These are phyloP conservation scores for Paramecium sexaurelia DNA, from an alignment of 73 alveolate species.

Conservation along the genomic window DNA sequence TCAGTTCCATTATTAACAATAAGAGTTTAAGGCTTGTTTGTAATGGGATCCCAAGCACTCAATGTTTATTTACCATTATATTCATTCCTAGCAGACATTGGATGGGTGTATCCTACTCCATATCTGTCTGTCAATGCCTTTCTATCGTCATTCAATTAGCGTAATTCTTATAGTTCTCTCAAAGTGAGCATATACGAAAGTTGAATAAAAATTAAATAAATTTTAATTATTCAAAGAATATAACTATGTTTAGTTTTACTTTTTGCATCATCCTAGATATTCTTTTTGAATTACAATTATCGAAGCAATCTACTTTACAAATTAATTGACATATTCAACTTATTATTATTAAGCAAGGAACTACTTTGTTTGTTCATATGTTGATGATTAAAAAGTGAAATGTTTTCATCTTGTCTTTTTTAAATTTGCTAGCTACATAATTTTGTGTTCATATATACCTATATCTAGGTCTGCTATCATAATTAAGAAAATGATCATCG, in stretches of 20 bases:
- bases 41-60: background rate
- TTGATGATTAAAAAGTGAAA: background rate
- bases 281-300: background rate
- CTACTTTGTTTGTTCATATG: background rate
- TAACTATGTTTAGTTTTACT: background rate
- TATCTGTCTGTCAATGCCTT: conserved; percentile 21
- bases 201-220: background rate
- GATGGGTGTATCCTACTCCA: background rate
- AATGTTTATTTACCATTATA: background rate
- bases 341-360: background rate
- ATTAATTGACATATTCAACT: background rate
- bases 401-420: background rate
- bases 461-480: background rate
- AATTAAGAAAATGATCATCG: background rate
- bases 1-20: background rate
- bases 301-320: background rate
- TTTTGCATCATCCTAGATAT: background rate
- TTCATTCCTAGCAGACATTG: background rate
- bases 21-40: background rate
- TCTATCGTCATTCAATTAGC: background rate
- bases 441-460: background rate
- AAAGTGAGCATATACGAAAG: background rate
- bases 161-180: conserved; percentile 12
- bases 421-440: background rate
- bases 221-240: conserved; percentile 12